Evolutionary conservation across 352 stramenopile genomes (phyloP), one percentile per base, ranked within the genome.

Genomic region (Pythium folliculosum): DNA sequence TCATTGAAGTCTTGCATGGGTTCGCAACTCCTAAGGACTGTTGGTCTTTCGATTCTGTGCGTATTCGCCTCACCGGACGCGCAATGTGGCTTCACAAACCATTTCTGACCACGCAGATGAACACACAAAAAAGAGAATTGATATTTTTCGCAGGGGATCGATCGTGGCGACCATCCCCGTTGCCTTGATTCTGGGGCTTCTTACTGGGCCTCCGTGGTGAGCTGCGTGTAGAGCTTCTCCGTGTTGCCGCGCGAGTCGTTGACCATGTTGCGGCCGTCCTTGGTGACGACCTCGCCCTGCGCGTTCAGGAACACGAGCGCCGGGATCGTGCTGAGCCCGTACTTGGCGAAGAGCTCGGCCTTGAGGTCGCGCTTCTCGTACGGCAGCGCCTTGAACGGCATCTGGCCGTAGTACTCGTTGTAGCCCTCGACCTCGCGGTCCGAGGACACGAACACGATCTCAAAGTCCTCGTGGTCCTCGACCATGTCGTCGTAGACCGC

Each of bases 301-400:
- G 68, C 56, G 63, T 96, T 86, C 68, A 98, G 77, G 64, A 98
- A 94, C 51, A 97, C 81, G 35, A 98, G 77, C 70, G 84, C 87
- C 49, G 96, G 96, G 80, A 98, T 96, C 22, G 86, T 89, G n/a
- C 73, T 86, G 66, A 98, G 85, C 58, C 82, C 79, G 68, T 97
- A 97, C 69, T 87, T 85, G 50, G 80, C 73, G 76, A 82, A 85
- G 40, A 98, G 76, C 50, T 71, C 76, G 54, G 92, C 79, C 72
- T 92, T 77, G n/a, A 73, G 65, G 45, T 77, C 67, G 72, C 84
- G 78, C 60, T 92, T 81, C 61, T 96, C 90, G 53, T 92, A 98
- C 16, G 93, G 96, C 22, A 99, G 49, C 14, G 97, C 95, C 14
- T 97, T 72, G 90, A 97, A 99, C 59, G 87, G 87, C 83, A 98